Evolutionary conservation across 78 protist genomes (phyloP).

Genomic region (Corallochytrium limacisporum): DNA sequence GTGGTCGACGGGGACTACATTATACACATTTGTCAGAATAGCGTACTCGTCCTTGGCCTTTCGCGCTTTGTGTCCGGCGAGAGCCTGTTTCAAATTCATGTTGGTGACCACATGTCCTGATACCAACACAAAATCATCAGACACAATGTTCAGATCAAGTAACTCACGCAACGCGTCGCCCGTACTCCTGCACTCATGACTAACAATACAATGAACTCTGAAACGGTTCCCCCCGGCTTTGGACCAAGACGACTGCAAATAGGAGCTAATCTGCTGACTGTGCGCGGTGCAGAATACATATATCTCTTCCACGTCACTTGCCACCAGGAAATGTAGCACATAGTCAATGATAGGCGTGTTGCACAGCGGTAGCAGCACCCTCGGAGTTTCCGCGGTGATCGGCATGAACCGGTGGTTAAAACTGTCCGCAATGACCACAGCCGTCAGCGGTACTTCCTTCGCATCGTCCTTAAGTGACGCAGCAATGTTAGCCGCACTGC

Average conservation of each 20-base stretch:
- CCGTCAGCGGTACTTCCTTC: neutral
- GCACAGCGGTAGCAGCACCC: conserved; percentile 4
- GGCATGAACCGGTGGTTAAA: conserved; percentile 9
- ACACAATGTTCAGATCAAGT: neutral
- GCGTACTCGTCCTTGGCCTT: no score
- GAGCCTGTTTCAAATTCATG: neutral
- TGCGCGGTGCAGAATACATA: no score
- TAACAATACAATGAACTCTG: no score
- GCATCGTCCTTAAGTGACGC: no score
- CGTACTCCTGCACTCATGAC: neutral
- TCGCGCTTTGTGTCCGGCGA: neutral
- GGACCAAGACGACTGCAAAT: no score
- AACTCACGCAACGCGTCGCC: neutral
- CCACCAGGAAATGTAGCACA: neutral
- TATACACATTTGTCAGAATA: no score
- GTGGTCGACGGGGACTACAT: no score
- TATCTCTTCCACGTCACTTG: conserved; percentile 7
- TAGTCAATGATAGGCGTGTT: conserved; percentile 20
- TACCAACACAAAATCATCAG: neutral
- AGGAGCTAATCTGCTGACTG: no score
- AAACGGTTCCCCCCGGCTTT: no score
- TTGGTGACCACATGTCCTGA: neutral
- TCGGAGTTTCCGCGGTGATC: neutral
- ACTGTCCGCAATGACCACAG: conserved; percentile 12
- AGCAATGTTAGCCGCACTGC: no score